Evolutionary conservation across 805 yeast species (phyloP).

Genomic region (Huiozyma naganishii): DNA sequence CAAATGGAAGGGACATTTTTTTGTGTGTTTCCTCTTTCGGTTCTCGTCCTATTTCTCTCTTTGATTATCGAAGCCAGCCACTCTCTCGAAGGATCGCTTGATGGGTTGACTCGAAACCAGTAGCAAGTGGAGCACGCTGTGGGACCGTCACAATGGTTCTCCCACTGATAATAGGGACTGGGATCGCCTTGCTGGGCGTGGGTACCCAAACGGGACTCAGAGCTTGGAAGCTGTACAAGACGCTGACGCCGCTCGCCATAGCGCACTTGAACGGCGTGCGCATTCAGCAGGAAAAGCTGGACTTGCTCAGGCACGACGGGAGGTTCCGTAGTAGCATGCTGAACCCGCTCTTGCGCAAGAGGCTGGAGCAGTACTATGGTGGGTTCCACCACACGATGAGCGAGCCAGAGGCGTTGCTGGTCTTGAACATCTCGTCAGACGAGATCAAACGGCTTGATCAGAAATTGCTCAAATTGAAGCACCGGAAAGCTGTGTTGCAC

Average conservation of each 20-base stretch:
- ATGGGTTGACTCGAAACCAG: no score
- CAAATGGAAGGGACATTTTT: no score
- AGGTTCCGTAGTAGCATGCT: constrained; percentile 11
- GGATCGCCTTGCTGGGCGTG: constrained; percentile 20
- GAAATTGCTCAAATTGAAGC: constrained; percentile 59
- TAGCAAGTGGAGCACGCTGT: no score
- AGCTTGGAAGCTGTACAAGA: constrained; percentile 24
- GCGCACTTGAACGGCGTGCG: constrained; percentile 21
- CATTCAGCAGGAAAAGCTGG: constrained; percentile 4
- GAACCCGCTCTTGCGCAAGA: constrained; percentile 5
- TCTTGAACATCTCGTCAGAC: constrained; percentile 46
- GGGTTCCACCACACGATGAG: constrained; percentile 57
- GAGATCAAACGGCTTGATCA: constrained; percentile 41
- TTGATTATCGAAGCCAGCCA: no score
- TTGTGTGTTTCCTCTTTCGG: no score
- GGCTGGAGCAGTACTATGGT: constrained; percentile 36
- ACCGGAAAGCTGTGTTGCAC: constrained; percentile 72
- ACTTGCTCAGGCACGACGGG: constrained; percentile 5
- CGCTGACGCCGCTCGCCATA: constrained; percentile 19
- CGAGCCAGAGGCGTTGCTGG: constrained; percentile 58
- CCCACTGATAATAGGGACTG: constrained; percentile 24
- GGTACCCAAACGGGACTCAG: constrained; percentile 20
- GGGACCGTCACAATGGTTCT: constrained; percentile 17
- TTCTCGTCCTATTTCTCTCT: no score
- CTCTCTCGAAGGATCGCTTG: no score